Conservation (phyloP, 2,329 filamentous ascomycete species). For the Botryosphaeria dothidea region DNA sequence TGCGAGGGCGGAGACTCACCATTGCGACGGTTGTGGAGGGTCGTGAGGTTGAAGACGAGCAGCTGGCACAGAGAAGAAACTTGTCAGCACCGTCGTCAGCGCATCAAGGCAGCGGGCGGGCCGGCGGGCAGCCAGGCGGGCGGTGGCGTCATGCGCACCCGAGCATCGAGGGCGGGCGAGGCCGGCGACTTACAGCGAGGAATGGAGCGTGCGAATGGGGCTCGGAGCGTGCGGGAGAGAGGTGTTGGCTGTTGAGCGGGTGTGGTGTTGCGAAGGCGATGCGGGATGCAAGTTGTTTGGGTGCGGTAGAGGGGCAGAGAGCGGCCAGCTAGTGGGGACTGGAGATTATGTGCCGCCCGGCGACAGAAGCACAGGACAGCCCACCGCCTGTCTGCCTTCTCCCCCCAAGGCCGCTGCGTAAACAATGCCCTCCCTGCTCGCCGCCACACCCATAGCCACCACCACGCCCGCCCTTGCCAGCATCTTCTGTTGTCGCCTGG, state of each 20-base stretch:
- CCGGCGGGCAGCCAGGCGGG: constrained; percentile 4
- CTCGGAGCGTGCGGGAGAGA: constrained; percentile 1
- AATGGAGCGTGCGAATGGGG: constrained; percentile 7
- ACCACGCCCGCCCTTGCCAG: no score
- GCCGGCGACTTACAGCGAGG: constrained; percentile 15
- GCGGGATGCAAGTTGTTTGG: constrained; percentile 11
- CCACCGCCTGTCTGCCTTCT: constrained; percentile 16
- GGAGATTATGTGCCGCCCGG: constrained; percentile 8
- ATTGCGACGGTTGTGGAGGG: constrained; percentile 16
- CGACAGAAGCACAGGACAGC: neutral
- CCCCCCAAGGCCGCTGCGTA: constrained; percentile 3
- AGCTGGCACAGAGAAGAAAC: constrained; percentile 20
- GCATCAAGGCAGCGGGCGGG: constrained; percentile 11
- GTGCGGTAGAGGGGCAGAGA: constrained; percentile 13
- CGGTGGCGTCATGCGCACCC: constrained; percentile 10
- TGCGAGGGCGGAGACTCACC: neutral
- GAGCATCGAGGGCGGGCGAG: neutral
- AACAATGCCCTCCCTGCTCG: constrained; percentile 12
- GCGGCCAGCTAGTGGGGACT: constrained; percentile 17
- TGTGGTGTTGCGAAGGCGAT: neutral
- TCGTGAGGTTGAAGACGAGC: constrained; percentile 1
- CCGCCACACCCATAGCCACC: neutral
- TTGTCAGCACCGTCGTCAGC: constrained; percentile 39
- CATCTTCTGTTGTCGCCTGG: neutral
- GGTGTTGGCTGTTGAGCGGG: neutral